Evolutionary conservation across 768 basidiomycete species (phyloP).

Genomic region (Auricularia heimuer): DNA sequence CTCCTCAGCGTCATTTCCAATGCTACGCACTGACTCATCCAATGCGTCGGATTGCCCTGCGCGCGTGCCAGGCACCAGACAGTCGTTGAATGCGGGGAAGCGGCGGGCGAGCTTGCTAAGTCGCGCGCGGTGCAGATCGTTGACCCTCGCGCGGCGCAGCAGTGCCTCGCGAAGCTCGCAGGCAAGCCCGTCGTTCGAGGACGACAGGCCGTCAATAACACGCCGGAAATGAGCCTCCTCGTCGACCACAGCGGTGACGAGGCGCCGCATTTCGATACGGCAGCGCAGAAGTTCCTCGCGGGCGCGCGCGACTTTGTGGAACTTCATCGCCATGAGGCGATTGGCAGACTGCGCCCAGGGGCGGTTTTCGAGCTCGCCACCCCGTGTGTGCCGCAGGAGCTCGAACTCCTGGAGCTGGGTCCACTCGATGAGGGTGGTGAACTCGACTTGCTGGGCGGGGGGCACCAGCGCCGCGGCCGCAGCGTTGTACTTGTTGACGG

Average conservation of each 20-base stretch:
- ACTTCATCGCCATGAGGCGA: conserved; percentile 16
- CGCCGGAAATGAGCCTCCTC: conserved; percentile 6
- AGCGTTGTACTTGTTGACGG: conserved; percentile 22
- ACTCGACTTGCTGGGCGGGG: conserved; percentile 17
- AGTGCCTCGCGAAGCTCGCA: not conserved
- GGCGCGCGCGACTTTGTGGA: conserved; percentile 22
- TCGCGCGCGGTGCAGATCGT: not conserved
- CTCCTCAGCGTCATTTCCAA: no score
- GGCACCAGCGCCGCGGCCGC: conserved; percentile 17
- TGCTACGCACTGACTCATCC: no score
- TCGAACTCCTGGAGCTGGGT: conserved; percentile 22
- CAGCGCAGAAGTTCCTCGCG: conserved; percentile 21
- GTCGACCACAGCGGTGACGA: conserved; percentile 21
- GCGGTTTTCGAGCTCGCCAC: conserved; percentile 14
- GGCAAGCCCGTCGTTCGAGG: no score
- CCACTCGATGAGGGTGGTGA: conserved; percentile 18
- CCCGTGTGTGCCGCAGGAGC: conserved; percentile 18
- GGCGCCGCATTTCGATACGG: conserved; percentile 24
- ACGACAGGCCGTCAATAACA: not conserved
- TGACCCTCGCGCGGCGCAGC: not conserved
- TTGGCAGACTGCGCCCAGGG: conserved; percentile 30
- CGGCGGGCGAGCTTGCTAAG: not conserved
- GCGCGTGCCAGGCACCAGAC: no score
- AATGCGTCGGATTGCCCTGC: no score
- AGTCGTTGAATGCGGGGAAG: no score